Conservation (phyloP, 805 yeast species). For the Metschnikowia arizonensis region DNA sequence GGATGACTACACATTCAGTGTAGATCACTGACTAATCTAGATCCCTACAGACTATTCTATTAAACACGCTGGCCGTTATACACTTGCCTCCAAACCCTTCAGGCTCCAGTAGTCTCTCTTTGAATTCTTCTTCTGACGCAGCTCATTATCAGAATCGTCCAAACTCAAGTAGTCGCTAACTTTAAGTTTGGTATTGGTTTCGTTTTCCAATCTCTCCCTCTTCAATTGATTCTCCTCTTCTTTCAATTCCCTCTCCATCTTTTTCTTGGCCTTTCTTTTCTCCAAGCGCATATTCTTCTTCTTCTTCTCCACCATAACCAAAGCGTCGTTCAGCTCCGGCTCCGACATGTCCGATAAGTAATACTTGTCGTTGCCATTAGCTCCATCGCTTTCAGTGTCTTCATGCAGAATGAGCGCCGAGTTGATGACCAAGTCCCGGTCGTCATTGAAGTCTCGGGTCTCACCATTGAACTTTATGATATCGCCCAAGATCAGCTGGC, state of each 20-base stretch:
- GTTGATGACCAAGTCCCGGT: conserved; percentile 57
- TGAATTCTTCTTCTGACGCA: conserved; percentile 28
- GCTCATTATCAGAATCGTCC: conserved; percentile 17
- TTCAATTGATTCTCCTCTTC: not conserved
- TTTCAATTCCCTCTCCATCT: not conserved
- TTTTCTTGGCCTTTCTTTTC: not conserved
- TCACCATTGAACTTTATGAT: conserved; percentile 72
- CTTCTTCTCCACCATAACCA: not conserved
- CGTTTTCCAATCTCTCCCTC: not conserved
- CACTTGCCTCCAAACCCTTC: conserved; percentile 33
- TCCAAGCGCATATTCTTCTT: not conserved
- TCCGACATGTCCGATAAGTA: conserved; percentile 43
- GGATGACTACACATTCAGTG: too few relatives aligned
- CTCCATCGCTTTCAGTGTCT: conserved; percentile 31
- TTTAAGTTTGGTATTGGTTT: not conserved
- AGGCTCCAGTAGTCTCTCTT: conserved; percentile 41
- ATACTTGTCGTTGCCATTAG: conserved; percentile 36
- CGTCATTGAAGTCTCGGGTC: conserved; percentile 73
- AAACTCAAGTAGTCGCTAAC: conserved; percentile 24
- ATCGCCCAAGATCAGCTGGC: conserved; percentile 73
- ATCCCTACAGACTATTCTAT: not conserved
- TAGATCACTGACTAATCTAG: not conserved
- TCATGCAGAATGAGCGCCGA: conserved; percentile 46
- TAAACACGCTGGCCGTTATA: not conserved
- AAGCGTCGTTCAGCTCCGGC: not conserved